Conservation (phyloP, 768 basidiomycete species). For the Lactarius psammicola region DNA sequence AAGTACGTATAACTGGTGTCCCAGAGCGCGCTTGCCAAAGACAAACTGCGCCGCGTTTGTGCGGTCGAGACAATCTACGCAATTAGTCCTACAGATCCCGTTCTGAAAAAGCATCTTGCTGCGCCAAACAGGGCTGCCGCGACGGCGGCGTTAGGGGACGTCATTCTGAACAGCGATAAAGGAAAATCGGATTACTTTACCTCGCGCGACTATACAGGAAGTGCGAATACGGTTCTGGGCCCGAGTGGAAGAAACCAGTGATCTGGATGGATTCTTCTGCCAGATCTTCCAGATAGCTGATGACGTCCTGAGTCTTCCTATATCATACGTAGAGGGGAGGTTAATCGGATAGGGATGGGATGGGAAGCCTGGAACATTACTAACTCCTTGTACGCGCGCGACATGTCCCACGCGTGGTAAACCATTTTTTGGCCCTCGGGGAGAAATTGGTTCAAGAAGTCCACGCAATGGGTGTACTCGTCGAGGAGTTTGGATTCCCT, state of each 20-base stretch:
- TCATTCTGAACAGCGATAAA: slow-evolving; percentile 1
- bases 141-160: slow-evolving; percentile 4
- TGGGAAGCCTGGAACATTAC: slow-evolving; percentile 34
- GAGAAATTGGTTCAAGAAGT: slow-evolving; percentile 93
- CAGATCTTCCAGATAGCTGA: slow-evolving; percentile 90
- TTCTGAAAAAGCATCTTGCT: slow-evolving; percentile 77
- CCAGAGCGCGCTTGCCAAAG: slow-evolving; percentile 90
- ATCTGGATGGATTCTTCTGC: slow-evolving; percentile 90
- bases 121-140: slow-evolving; percentile 48
- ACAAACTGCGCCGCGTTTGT: slow-evolving; percentile 98
- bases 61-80: slow-evolving; percentile 94
- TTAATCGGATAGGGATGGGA: background rate
- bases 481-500: slow-evolving; percentile 87
- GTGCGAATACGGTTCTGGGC: slow-evolving; percentile 80
- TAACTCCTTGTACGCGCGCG: slow-evolving; percentile 93
- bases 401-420: slow-evolving; percentile 97
- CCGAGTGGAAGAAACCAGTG: slow-evolving; percentile 95
- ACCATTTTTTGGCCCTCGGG: slow-evolving; percentile 83
- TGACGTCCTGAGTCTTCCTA: slow-evolving; percentile 94
- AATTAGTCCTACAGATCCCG: slow-evolving; percentile 91
- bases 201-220: slow-evolving; percentile 46
- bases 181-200: slow-evolving; percentile 40
- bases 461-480: slow-evolving; percentile 89
- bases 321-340: slow-evolving; percentile 6
- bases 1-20: slow-evolving; percentile 93